Conservation (phyloP, 768 basidiomycete genomes). For the Mycena leptocephala region DNA sequence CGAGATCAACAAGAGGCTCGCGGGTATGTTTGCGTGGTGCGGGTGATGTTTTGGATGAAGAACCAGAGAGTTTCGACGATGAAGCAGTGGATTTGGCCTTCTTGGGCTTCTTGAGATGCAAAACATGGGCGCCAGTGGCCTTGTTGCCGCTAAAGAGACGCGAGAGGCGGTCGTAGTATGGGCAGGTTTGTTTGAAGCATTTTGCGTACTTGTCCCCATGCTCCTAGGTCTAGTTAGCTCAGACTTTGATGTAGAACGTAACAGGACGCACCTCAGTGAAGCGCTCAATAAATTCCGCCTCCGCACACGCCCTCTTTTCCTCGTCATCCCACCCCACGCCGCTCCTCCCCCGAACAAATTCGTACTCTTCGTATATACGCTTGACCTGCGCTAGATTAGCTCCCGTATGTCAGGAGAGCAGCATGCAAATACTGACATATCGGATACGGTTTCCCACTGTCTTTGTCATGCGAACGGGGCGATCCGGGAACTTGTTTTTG, state of each 20-base stretch:
- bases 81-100: neutral
- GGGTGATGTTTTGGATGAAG: too few relatives aligned
- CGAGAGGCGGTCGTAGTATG: slow-evolving; percentile 1
- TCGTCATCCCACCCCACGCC: neutral
- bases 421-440: neutral
- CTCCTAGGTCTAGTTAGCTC: neutral
- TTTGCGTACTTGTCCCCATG: neutral
- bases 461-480: neutral
- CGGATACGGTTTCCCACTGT: neutral
- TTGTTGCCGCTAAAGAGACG: slow-evolving; percentile 7
- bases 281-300: neutral
- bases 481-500: neutral
- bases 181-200: neutral
- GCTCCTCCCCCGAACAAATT: neutral
- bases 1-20: too few relatives aligned
- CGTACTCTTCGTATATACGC: neutral
- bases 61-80: too few relatives aligned
- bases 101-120: neutral
- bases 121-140: neutral
- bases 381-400: neutral
- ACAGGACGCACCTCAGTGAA: neutral
- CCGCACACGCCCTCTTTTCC: neutral
- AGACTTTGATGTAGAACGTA: too few relatives aligned
- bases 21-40: too few relatives aligned
- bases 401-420: neutral